Evolutionary conservation across 1,284 basidiomycete genomes (phyloP).

Genomic region (Porogramme epimiltina): DNA sequence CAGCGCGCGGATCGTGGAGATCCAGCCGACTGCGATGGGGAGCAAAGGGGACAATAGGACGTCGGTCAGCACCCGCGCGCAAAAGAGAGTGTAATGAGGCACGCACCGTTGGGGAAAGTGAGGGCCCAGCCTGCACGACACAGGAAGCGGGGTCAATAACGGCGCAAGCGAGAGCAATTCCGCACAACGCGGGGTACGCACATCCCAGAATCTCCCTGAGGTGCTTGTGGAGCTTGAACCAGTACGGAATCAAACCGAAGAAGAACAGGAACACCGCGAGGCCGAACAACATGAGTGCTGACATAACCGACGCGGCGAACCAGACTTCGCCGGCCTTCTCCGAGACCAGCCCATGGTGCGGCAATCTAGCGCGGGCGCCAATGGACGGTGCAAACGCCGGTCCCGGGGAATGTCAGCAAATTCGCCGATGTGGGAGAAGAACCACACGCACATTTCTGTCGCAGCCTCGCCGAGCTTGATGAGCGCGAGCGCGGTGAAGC

Average conservation of each 20-base stretch:
- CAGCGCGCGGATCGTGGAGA: constrained; percentile 41
- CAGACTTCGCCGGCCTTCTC: constrained; percentile 47
- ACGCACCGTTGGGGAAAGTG: constrained; percentile 48
- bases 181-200: no score
- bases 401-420: constrained; percentile 9
- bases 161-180: constrained; percentile 2
- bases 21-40: constrained; percentile 44
- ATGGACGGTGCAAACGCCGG: constrained; percentile 3
- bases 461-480: constrained; percentile 47
- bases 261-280: constrained; percentile 50
- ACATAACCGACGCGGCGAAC: constrained; percentile 44
- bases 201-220: constrained; percentile 52
- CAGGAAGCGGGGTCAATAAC: background rate
- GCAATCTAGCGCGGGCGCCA: constrained; percentile 33
- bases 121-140: constrained; percentile 42
- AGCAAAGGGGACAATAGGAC: background rate
- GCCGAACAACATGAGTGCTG: constrained; percentile 44
- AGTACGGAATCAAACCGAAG: constrained; percentile 47
- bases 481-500: constrained; percentile 50
- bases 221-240: constrained; percentile 52
- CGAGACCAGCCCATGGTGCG: constrained; percentile 40
- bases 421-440: background rate
- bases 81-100: background rate
- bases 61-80: no score
- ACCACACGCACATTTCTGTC: constrained; percentile 37